Conservation (phyloP, 2,329 filamentous ascomycete species). For the Ascochyta lentis region DNA sequence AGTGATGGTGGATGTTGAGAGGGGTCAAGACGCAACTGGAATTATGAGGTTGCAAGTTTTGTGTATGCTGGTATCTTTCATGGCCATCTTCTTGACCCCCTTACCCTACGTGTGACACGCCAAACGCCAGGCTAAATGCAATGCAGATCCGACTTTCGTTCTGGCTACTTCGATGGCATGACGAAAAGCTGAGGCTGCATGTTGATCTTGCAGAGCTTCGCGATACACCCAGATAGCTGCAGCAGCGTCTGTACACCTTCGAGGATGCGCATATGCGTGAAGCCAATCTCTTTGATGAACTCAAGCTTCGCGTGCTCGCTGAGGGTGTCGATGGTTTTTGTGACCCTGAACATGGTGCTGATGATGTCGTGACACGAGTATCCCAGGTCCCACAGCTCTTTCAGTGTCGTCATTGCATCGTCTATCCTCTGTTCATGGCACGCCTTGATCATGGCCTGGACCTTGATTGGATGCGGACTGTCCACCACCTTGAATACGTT, state of each 20-base stretch:
- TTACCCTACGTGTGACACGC: constrained; percentile 16
- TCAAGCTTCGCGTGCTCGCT: constrained; percentile 96
- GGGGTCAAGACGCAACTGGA: not conserved
- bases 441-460: constrained; percentile 97
- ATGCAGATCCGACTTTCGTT: constrained; percentile 2
- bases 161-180: constrained; percentile 34
- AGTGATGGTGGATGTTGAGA: not conserved
- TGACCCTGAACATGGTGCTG: constrained; percentile 98
- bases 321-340: constrained; percentile 89
- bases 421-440: constrained; percentile 94
- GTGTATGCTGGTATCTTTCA: not conserved
- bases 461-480: constrained; percentile 95
- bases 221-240: constrained; percentile 91
- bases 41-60: not conserved
- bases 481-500: constrained; percentile 99
- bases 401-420: constrained; percentile 80
- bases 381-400: constrained; percentile 91
- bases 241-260: constrained; percentile 95
- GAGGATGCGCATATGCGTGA: constrained; percentile 99
- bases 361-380: constrained; percentile 99
- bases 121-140: constrained; percentile 45
- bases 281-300: constrained; percentile 98
- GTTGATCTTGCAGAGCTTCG: constrained; percentile 90
- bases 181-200: constrained; percentile 89
- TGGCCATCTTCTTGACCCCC: not conserved